Conservation (phyloP, 306 rosid species). For the Vigna radiata region DNA sequence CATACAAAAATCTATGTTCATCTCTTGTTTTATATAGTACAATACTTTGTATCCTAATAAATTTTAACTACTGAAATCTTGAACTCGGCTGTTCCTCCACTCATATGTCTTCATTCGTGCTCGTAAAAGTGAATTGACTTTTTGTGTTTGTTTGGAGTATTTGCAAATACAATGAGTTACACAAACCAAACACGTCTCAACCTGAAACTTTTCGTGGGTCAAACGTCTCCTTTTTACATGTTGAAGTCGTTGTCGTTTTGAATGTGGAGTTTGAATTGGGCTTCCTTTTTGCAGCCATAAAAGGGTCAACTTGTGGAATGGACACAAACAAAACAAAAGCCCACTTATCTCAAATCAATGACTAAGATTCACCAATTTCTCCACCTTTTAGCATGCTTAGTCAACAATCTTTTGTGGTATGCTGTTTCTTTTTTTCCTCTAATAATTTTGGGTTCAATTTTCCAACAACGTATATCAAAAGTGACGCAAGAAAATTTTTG, state of each 20-base stretch:
- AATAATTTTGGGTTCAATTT: too few relatives aligned
- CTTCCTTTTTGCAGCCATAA: too few relatives aligned
- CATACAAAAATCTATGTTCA: too few relatives aligned
- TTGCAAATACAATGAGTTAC: conserved; percentile 10
- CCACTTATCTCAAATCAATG: conserved; percentile 22
- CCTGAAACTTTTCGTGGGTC: conserved; percentile 15
- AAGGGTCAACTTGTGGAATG: not conserved
- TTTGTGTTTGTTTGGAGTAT: conserved; percentile 3
- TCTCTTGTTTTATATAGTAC: too few relatives aligned
- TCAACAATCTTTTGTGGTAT: conserved; percentile 17
- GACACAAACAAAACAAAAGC: conserved; percentile 1
- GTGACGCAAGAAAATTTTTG: too few relatives aligned
- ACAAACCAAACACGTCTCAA: conserved; percentile 33
- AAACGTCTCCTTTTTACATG: conserved; percentile 3
- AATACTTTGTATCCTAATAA: too few relatives aligned
- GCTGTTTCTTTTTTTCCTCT: too few relatives aligned
- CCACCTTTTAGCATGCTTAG: not conserved
- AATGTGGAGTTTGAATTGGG: conserved; percentile 22
- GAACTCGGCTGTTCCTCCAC: too few relatives aligned
- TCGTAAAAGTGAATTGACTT: conserved; percentile 44
- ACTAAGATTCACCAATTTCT: conserved; percentile 25
- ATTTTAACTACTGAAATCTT: too few relatives aligned
- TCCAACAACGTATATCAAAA: too few relatives aligned
- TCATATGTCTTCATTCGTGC: not conserved
- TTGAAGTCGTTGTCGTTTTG: conserved; percentile 34